Conservation (phyloP, 1,284 basidiomycete species). For the Rhodotorula sp. region DNA sequence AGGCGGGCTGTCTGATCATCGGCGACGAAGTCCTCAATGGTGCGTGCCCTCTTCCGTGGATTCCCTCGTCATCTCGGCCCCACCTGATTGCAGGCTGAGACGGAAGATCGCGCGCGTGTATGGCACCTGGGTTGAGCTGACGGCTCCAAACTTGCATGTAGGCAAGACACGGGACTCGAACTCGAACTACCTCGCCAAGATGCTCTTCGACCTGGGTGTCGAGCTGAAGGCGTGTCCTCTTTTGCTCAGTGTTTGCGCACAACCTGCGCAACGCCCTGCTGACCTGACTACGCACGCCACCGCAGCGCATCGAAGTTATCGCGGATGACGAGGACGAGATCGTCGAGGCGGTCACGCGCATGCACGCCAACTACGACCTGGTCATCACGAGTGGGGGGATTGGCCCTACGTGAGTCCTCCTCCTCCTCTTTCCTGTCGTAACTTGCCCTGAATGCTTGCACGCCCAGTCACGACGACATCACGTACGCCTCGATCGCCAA, state of each 20-base stretch:
- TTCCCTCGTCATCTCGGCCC: neutral
- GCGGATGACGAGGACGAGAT: conserved; percentile 88
- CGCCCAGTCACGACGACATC: conserved; percentile 20
- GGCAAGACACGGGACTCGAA: conserved; percentile 88
- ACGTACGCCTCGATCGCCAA: conserved; percentile 62
- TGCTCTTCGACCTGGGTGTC: conserved; percentile 81
- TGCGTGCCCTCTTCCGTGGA: conserved; percentile 41
- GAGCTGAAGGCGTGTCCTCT: conserved; percentile 63
- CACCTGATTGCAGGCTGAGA: too few species aligned
- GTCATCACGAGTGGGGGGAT: conserved; percentile 85
- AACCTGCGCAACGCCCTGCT: neutral
- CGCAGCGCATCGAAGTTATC: conserved; percentile 76
- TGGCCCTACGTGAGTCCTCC: conserved; percentile 76
- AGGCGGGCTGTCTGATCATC: conserved; percentile 60
- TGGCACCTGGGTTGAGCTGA: conserved; percentile 53
- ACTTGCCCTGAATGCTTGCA: neutral
- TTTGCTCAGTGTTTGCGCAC: neutral
- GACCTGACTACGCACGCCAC: neutral
- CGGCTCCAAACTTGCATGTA: neutral
- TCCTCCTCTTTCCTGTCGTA: neutral
- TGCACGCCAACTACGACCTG: conserved; percentile 81
- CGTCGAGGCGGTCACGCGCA: conserved; percentile 76
- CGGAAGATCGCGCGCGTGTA: conserved; percentile 59
- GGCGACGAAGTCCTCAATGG: conserved; percentile 59
- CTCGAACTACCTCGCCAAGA: conserved; percentile 61